These are phyloP conservation scores for Aegilops longissima DNA, from an alignment of 176 grass and related monocot species.

Conservation along the genomic window DNA sequence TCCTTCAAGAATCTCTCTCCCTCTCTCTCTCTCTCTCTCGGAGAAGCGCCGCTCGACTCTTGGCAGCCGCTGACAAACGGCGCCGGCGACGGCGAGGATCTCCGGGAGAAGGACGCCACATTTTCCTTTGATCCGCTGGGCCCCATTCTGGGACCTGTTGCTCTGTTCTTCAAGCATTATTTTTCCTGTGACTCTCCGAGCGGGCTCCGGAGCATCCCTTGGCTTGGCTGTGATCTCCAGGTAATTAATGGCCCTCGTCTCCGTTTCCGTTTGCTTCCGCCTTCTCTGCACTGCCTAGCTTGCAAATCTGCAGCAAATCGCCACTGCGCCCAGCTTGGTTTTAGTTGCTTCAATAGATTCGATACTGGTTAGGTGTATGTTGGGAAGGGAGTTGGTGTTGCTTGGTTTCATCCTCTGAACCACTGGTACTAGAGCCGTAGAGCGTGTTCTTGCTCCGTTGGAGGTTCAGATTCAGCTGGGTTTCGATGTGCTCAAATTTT, in stretches of 20 bases:
- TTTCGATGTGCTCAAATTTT: background rate
- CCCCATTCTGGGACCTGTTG: constrained; percentile 29
- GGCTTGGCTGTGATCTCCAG: constrained; percentile 1
- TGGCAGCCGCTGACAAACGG: background rate
- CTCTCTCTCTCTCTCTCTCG: background rate
- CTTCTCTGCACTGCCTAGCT: background rate
- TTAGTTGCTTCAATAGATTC: background rate
- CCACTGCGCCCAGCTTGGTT: background rate
- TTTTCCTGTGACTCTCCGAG: background rate
- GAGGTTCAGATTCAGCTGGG: constrained; percentile 28
- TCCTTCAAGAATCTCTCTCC: constrained; percentile 19
- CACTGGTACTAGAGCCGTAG: background rate
- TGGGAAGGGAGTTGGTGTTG: background rate
- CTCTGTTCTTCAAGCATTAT: constrained; percentile 6
- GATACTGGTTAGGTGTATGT: background rate
- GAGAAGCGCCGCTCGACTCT: background rate
- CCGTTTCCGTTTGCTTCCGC: background rate
- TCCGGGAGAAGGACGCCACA: constrained; percentile 8
- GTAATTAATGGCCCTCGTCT: constrained; percentile 16
- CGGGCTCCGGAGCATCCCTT: background rate
- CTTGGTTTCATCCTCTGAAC: background rate
- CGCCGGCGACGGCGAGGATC: background rate
- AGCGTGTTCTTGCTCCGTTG: background rate
- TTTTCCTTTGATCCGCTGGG: constrained; percentile 30
- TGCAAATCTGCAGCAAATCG: constrained; percentile 6